Evolutionary conservation across 2,329 filamentous ascomycete species (phyloP), one percentile per base, ranked within the genome.

Genomic region (Fusarium heterosporum): DNA sequence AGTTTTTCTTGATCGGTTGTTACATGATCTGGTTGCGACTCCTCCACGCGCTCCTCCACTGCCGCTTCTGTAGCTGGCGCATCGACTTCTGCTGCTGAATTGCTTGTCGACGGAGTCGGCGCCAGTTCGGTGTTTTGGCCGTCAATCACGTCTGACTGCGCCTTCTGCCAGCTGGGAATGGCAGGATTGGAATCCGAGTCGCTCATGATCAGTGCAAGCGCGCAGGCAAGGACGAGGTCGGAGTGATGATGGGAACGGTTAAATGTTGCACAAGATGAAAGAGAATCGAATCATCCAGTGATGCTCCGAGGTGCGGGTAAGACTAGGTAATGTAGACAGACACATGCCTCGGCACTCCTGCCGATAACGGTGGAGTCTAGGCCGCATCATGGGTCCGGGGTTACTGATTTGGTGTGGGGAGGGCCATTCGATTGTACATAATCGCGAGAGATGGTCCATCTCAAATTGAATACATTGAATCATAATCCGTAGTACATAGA

Each of bases 141-240:
- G 41, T 68, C 55, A 32, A 68, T 46, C 47, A 69, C 56, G 28
- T 64, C 54, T 25, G 60, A 50, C 19, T 65, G 58, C 28, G 56
- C 64, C 53, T 70, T 76, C 66, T 77, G 77, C 77, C 75, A 78
- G 41, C 66, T 64, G 17, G 77, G 77, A n/a, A 75, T 73, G 55
- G 62, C 68, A 16, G 74, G 63, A 25, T 69, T 74, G 8, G 74
- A 69, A 58, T 78, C 72, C 12, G 76, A 67, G 62, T 78, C 76
- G 58, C 73, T 71, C 78, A 80, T 79, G 25, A 28, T 72, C 48
- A 36, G 17, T n/a, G 28, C 11, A 28, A 5, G 4, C 13, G 26
- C 17, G 28, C 25, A 22, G 41, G 29, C 36, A 29, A 14, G 4
- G 39, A 40, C 10, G 9, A 41, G 12, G 30, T 13, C 8, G 40